These are phyloP conservation scores for Apiospora koreana DNA, from an alignment of 2,329 filamentous ascomycete species.

Conservation along the genomic window DNA sequence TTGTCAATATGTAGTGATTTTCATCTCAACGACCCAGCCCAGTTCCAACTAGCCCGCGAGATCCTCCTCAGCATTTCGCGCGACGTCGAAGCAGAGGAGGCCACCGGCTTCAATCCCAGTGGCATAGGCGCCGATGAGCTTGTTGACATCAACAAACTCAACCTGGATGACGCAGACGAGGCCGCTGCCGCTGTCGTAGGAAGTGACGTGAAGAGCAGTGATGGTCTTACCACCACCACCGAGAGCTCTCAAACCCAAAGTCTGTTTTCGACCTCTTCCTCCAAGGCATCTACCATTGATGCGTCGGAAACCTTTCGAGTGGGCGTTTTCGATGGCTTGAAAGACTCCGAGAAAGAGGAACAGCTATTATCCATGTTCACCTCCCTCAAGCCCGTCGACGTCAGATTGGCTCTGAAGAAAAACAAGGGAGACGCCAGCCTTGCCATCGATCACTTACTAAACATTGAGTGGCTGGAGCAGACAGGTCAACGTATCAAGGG, in stretches of 20 bases:
- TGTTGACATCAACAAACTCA: constrained; percentile 21
- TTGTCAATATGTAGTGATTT: constrained; percentile 76
- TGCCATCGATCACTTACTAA: constrained; percentile 80
- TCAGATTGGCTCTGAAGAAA: constrained; percentile 68
- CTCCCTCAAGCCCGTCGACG: constrained; percentile 63
- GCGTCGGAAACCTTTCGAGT: constrained; percentile 27
- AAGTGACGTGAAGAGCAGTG: constrained; percentile 30
- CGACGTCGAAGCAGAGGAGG: constrained; percentile 66
- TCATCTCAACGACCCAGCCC: constrained; percentile 55
- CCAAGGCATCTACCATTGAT: constrained; percentile 25
- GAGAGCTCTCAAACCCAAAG: constrained; percentile 26
- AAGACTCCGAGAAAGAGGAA: constrained; percentile 61
- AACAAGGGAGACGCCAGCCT: constrained; percentile 65
- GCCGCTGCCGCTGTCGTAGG: constrained; percentile 13
- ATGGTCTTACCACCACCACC: constrained; percentile 27
- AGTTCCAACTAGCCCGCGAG: constrained; percentile 56
- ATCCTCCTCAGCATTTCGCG: constrained; percentile 67
- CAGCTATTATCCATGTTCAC: constrained; percentile 73
- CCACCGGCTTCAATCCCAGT: constrained; percentile 76
- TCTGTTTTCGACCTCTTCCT: constrained; percentile 23
- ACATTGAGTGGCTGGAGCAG: constrained; percentile 74
- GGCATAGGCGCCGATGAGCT: constrained; percentile 56
- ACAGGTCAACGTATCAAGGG: constrained; percentile 66
- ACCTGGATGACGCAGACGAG: constrained; percentile 17
- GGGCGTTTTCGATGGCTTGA: constrained; percentile 40